These are phyloP conservation scores for Kwoniella mangroviensis DNA, from an alignment of 768 basidiomycete genomes.

Conservation along the genomic window DNA sequence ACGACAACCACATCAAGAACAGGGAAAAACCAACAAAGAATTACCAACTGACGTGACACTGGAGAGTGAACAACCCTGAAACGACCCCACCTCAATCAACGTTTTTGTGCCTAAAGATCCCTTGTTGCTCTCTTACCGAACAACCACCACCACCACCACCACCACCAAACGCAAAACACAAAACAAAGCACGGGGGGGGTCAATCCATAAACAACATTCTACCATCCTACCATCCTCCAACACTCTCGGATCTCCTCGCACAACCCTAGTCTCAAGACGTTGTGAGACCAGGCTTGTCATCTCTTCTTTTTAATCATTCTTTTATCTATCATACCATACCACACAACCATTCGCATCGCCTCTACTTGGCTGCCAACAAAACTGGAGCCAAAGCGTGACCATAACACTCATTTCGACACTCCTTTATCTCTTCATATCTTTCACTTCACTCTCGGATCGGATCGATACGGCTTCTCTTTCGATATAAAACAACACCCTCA, in stretches of 20 bases:
- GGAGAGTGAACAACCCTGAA: conserved; percentile 2
- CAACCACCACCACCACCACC: too few relatives aligned
- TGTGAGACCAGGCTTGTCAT: conserved; percentile 13
- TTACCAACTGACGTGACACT: conserved; percentile 7
- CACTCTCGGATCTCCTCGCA: conserved; percentile 13
- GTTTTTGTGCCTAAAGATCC: conserved; percentile 4
- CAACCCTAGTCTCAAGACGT: neutral
- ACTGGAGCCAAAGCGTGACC: neutral
- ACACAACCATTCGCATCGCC: neutral
- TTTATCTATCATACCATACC: too few relatives aligned
- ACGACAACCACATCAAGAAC: conserved; percentile 1
- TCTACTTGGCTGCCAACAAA: conserved; percentile 6
- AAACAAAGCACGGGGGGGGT: neutral
- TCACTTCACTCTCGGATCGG: neutral
- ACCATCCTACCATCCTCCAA: neutral
- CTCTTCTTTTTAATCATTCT: neutral
- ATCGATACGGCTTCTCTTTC: conserved; percentile 5
- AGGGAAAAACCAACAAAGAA: neutral
- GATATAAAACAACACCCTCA: neutral
- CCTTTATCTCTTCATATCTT: conserved; percentile 1
- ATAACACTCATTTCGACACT: neutral
- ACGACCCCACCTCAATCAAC: conserved; percentile 2
- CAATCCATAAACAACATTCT: conserved; percentile 8
- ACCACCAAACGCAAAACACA: neutral
- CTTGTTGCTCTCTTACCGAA: neutral